phyloP scores from a whole-genome alignment of 75 land plant genomes.

The Adiantum capillusveneris region DNA sequence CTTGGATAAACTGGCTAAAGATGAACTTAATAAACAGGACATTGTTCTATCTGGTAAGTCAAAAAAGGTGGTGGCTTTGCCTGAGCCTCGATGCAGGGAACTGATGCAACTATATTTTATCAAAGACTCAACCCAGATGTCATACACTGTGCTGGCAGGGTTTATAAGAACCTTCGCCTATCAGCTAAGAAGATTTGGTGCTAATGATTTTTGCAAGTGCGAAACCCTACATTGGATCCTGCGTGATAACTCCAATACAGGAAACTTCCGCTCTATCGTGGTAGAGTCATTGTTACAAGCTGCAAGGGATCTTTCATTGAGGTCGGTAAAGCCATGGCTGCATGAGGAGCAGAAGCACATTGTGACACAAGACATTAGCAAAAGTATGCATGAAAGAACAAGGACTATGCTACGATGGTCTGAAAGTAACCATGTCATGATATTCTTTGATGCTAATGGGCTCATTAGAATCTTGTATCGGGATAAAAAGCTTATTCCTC shows the following conservation, averaged over 20 bases:
- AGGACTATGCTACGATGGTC: conserved; percentile 23
- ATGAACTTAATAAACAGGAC: conserved; percentile 7
- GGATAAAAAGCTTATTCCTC: conserved; percentile 14
- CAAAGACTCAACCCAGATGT: conserved; percentile 13
- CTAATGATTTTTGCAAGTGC: conserved; percentile 12
- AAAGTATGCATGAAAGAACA: conserved; percentile 14
- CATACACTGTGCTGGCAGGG: conserved; percentile 11
- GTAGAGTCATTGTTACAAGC: conserved; percentile 13
- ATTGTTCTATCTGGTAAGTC: conserved; percentile 1
- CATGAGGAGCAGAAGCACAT: conserved; percentile 16
- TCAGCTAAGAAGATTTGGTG: conserved; percentile 15
- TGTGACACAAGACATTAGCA: conserved; percentile 3
- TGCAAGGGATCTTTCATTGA: conserved; percentile 19
- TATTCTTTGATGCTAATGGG: conserved; percentile 21
- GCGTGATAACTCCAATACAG: conserved; percentile 4
- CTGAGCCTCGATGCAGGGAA: conserved; percentile 11
- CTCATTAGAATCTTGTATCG: conserved; percentile 11
- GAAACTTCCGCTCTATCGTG: conserved; percentile 12
- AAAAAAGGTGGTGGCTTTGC: conserved; percentile 7
- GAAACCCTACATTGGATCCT: conserved; percentile 12
- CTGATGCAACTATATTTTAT: conserved; percentile 9
- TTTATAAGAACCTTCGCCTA: conserved; percentile 14
- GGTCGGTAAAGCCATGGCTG: conserved; percentile 28
- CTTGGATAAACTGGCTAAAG: conserved; percentile 9
- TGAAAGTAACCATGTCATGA: conserved; percentile 26